Base-by-base conservation (phyloP, 2,329 filamentous ascomycete species). In the Leptodontidium sp. region DNA sequence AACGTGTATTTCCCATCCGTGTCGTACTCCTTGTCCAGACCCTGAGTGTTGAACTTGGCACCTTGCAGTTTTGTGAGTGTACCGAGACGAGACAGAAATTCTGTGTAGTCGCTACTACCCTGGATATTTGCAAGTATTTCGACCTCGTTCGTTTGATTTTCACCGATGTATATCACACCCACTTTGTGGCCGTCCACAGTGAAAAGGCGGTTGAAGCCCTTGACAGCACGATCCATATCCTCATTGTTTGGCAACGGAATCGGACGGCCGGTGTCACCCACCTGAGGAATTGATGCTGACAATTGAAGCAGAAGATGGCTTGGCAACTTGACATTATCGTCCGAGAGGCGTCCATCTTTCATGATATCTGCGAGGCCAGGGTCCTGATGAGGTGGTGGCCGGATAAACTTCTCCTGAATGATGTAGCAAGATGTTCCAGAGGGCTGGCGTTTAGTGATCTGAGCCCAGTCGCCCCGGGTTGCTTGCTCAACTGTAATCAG, bases 181-280 rank as follows among this genome's bases (percentile, higher is more conserved):
- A 97, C 91, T 80, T 97, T 98, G 84, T 98, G 94, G 7, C 94
- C 94, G 79, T 99, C 96, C 4, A 99, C 91, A 9, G 93, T 94
- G 47, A 95, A 91, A 72, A 89, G 97, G 40, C 91, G 89, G 79
- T 99, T 96, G 79, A 99, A 97, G 14, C 89, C 85, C 47, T 87
- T 87, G 49, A 99, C 90, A 0, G 93, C 91, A 73, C 95, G 89
- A 47, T 71, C 71, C 64, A 78, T 79, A 50, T 76, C 76, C 43
- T 80, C 83, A 62, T 91, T 88, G 35, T 87, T 82, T 0, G 94
- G 93, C 7, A 98, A 84, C 0, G 90, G 88, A 57, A 98, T 89
- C 11, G 92, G 93, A 58, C 91, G 91, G 11, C 86, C 83, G 29
- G 81, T 78, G 61, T 90, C 88, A 21, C 80, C 81, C 17, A 83